Evolutionary conservation across 163 green algal species (phyloP).

Genomic region (Chlorella variabilis): DNA sequence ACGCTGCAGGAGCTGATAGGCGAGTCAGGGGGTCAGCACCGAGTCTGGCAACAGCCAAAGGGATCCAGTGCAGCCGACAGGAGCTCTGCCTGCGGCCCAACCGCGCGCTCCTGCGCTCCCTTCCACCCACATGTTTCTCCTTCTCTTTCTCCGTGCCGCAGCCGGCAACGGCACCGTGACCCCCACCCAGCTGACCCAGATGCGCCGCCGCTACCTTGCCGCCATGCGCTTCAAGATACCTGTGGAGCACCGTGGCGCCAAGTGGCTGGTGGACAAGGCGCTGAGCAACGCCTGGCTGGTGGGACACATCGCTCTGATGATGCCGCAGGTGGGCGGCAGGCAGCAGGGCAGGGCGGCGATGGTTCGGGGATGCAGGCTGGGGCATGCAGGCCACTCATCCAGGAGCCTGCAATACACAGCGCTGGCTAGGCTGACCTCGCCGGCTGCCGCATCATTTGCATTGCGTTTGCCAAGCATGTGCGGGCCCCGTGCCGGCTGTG

Average conservation of each 20-base stretch:
- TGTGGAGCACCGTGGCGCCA: background rate
- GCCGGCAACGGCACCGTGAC: conserved; percentile 4
- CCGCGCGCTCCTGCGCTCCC: background rate
- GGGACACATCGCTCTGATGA: conserved; percentile 75
- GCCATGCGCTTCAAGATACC: conserved; percentile 57
- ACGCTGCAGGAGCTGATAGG: conserved; percentile 25
- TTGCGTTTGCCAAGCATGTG: too few relatives aligned
- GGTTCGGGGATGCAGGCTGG: background rate
- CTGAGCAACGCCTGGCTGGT: conserved; percentile 78
- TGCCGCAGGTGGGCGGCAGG: conserved; percentile 51
- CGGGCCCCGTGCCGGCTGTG: too few relatives aligned
- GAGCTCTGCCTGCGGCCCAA: too few relatives aligned
- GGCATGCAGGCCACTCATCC: too few relatives aligned
- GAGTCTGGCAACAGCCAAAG: too few relatives aligned
- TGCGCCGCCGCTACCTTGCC: conserved; percentile 57
- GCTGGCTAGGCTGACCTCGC: too few relatives aligned
- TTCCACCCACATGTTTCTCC: background rate
- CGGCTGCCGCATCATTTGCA: too few relatives aligned
- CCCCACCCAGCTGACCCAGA: background rate
- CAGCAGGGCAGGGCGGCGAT: background rate
- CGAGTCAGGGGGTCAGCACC: background rate
- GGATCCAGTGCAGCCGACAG: too few relatives aligned
- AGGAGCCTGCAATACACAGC: too few relatives aligned
- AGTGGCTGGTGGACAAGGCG: conserved; percentile 85
- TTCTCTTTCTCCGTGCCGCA: background rate